Evolutionary conservation across 352 stramenopile genomes (phyloP).

Genomic region (Phytophthora constricta): DNA sequence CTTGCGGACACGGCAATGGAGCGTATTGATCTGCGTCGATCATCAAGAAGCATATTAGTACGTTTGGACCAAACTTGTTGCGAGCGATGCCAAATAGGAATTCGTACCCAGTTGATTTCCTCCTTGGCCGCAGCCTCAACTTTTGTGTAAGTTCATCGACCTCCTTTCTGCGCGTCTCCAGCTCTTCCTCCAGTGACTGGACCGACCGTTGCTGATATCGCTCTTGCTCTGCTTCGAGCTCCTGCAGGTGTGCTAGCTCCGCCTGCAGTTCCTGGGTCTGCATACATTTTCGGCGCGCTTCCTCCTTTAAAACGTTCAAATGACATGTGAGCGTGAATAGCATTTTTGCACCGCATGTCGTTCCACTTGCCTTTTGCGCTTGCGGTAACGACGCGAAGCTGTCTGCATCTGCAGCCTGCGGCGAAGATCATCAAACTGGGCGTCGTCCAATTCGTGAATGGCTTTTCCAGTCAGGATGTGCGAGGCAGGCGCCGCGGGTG

Average conservation of each 20-base stretch:
- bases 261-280: constrained; percentile 17
- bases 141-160: not conserved
- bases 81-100: not conserved
- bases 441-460: constrained; percentile 26
- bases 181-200: not conserved
- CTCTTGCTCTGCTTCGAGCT: constrained; percentile 11
- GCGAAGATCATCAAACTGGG: constrained; percentile 35
- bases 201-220: constrained; percentile 22
- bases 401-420: constrained; percentile 44
- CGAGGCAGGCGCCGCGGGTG: not conserved
- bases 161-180: not conserved
- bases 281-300: constrained; percentile 7
- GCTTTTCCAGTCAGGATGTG: constrained; percentile 23
- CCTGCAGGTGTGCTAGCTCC: constrained; percentile 20
- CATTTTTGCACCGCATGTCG: not conserved
- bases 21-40: constrained; percentile 8
- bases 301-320: constrained; percentile 14
- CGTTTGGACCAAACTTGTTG: not conserved
- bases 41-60: not conserved
- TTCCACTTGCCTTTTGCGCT: constrained; percentile 39
- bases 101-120: constrained; percentile 27
- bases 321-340: not conserved
- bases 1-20: not conserved
- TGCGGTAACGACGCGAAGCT: constrained; percentile 41
- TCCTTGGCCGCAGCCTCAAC: constrained; percentile 2